phyloP scores from a whole-genome alignment of 768 basidiomycete genomes.

The Gyrodon lividus region DNA sequence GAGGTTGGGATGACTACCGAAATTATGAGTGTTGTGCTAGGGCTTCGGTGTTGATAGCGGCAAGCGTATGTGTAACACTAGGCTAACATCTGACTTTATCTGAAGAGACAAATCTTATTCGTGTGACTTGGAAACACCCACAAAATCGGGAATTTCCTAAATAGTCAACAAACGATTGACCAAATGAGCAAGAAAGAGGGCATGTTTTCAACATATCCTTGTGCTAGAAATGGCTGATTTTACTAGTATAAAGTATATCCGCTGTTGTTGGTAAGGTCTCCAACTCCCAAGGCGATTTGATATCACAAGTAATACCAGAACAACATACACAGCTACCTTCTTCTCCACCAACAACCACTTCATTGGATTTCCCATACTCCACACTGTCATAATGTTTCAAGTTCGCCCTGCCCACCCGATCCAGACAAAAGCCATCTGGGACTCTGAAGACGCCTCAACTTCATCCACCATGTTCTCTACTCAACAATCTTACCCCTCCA shows the following conservation, averaged over 20 bases:
- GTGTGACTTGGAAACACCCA: neutral
- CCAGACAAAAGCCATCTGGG: slow-evolving; percentile 37
- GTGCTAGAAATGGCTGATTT: slow-evolving; percentile 27
- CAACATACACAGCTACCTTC: slow-evolving; percentile 20
- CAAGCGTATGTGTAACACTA: neutral
- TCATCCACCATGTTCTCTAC: slow-evolving; percentile 28
- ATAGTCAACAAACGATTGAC: slow-evolving; percentile 34
- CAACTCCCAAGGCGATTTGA: slow-evolving; percentile 15
- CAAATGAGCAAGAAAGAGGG: slow-evolving; percentile 32
- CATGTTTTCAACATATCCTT: slow-evolving; percentile 32
- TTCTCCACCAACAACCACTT: slow-evolving; percentile 7
- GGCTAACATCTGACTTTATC: slow-evolving; percentile 19
- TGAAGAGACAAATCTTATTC: slow-evolving; percentile 10
- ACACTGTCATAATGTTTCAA: slow-evolving; percentile 31
- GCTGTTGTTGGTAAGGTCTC: slow-evolving; percentile 10
- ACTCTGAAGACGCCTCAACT: slow-evolving; percentile 30
- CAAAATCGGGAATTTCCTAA: slow-evolving; percentile 25
- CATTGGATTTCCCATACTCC: slow-evolving; percentile 18
- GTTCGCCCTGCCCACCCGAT: slow-evolving; percentile 35
- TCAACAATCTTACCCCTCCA: slow-evolving; percentile 29
- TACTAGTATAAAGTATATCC: slow-evolving; percentile 30
- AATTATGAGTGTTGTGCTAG: slow-evolving; percentile 11
- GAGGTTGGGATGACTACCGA: slow-evolving; percentile 31
- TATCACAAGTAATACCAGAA: slow-evolving; percentile 6
- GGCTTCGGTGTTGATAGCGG: neutral